These are phyloP conservation scores for Citrullus amarus DNA, from an alignment of 306 rosid genomes.

Conservation along the genomic window DNA sequence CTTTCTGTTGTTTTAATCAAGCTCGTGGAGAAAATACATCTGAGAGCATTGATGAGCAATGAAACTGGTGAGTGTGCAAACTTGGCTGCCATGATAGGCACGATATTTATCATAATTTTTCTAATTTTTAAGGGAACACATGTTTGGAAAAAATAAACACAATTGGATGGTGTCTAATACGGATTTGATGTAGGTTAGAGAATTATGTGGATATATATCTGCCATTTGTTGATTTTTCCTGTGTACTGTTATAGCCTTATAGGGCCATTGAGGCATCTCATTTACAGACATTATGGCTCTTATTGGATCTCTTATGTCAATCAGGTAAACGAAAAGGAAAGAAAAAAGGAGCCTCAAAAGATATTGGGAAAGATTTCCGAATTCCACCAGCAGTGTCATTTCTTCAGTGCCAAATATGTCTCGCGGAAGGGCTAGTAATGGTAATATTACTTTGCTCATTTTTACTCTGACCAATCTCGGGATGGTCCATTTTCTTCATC, in stretches of 20 bases:
- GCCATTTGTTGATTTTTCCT: not conserved
- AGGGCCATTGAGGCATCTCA: not conserved
- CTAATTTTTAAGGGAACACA: not conserved
- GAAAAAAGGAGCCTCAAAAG: conserved; percentile 71
- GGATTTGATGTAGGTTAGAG: too few relatives aligned
- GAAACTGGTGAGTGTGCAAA: conserved; percentile 37
- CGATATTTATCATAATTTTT: not conserved
- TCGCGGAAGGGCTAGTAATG: conserved; percentile 85
- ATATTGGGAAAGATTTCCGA: conserved; percentile 41
- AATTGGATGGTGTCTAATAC: not conserved
- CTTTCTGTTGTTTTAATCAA: conserved; percentile 60
- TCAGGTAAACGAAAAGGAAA: conserved; percentile 70
- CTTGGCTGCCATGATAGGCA: not conserved
- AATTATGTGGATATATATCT: not conserved
- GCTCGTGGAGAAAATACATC: conserved; percentile 69
- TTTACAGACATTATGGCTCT: conserved; percentile 1
- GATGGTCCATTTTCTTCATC: not conserved
- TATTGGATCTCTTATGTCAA: conserved; percentile 11
- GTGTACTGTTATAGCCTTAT: not conserved
- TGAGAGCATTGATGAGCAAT: conserved; percentile 37
- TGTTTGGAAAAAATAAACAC: not conserved
- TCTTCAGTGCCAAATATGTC: conserved; percentile 84
- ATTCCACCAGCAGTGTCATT: conserved; percentile 66
- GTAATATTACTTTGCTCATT: conserved; percentile 29
- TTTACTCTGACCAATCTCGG: conserved; percentile 12